Conservation (phyloP, 352 stramenopile species). For the Phytopythium sindhum region DNA sequence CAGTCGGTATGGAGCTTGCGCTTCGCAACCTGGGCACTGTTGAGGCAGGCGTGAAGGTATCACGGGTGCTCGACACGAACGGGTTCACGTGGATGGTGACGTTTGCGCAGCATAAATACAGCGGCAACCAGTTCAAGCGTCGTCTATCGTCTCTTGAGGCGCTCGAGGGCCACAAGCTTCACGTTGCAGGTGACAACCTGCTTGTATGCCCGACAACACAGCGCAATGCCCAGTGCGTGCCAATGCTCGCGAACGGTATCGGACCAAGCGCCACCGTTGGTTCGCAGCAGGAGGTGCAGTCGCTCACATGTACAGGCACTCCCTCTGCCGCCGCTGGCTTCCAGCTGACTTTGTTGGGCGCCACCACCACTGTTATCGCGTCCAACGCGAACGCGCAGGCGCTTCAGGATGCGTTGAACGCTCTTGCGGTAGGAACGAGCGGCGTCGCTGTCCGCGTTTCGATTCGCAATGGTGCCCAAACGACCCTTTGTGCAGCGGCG, state of each 20-base stretch:
- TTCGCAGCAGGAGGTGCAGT: conserved; percentile 52
- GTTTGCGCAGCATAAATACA: conserved; percentile 51
- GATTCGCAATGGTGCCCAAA: conserved; percentile 37
- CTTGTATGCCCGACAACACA: conserved; percentile 52
- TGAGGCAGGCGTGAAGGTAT: conserved; percentile 41
- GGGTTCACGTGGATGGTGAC: conserved; percentile 81
- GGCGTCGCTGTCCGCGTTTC: conserved; percentile 50
- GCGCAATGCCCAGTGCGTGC: conserved; percentile 30
- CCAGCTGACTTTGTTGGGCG: conserved; percentile 54
- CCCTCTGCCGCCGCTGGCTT: conserved; percentile 37
- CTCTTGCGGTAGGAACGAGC: conserved; percentile 14
- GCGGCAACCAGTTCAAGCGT: conserved; percentile 54
- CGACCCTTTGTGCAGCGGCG: conserved; percentile 37
- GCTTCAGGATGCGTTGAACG: conserved; percentile 55
- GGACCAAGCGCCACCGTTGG: conserved; percentile 39
- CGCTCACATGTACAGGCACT: conserved; percentile 38
- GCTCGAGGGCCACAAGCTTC: conserved; percentile 47
- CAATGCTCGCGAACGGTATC: conserved; percentile 39
- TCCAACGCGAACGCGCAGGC: conserved; percentile 30
- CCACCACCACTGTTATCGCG: conserved; percentile 38
- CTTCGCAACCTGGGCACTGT: conserved; percentile 55
- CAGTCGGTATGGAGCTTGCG: conserved; percentile 66
- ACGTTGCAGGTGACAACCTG: conserved; percentile 46
- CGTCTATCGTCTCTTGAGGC: conserved; percentile 41
- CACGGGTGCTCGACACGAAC: conserved; percentile 52